These are phyloP conservation scores for Parietichytrium sp. DNA, from an alignment of 108 stramenopile genomes.

Conservation along the genomic window DNA sequence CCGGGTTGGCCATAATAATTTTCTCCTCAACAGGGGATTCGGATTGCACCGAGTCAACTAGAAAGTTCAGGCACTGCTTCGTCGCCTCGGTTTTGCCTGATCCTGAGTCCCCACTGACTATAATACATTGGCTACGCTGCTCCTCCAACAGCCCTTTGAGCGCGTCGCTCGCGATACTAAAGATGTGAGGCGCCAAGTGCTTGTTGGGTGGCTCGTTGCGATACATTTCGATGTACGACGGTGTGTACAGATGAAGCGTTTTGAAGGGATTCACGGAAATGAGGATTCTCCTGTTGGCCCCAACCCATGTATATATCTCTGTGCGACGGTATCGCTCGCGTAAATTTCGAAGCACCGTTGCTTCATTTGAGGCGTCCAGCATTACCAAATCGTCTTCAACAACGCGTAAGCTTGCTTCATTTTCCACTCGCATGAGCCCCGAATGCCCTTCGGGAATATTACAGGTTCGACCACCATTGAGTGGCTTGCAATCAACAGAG, in stretches of 20 bases:
- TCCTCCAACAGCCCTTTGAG: slow-evolving; percentile 68
- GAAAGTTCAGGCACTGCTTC: slow-evolving; percentile 67
- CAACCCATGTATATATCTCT: slow-evolving; percentile 53
- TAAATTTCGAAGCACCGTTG: slow-evolving; percentile 58
- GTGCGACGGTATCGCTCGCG: slow-evolving; percentile 50
- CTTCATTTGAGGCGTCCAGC: slow-evolving; percentile 61
- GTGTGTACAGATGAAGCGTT: slow-evolving; percentile 13
- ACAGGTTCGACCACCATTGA: too few relatives aligned
- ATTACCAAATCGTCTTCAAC: slow-evolving; percentile 59
- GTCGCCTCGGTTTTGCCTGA: slow-evolving; percentile 72
- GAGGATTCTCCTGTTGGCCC: slow-evolving; percentile 60
- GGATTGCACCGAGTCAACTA: slow-evolving; percentile 44
- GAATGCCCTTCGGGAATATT: too few relatives aligned
- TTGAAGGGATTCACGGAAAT: slow-evolving; percentile 50
- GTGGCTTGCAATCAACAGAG: not conserved
- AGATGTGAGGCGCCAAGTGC: slow-evolving; percentile 68
- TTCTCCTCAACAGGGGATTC: slow-evolving; percentile 74
- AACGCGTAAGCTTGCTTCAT: slow-evolving; percentile 11
- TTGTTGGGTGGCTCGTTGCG: slow-evolving; percentile 1
- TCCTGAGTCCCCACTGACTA: slow-evolving; percentile 66
- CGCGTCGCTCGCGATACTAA: slow-evolving; percentile 70
- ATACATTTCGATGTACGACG: not conserved
- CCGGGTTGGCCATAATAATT: slow-evolving; percentile 88
- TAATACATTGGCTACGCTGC: slow-evolving; percentile 57
- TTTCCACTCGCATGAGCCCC: too few relatives aligned